Evolutionary conservation across 139 green algal species (phyloP), one percentile per base, ranked within the genome.

Genomic region (Trebouxia sp.): DNA sequence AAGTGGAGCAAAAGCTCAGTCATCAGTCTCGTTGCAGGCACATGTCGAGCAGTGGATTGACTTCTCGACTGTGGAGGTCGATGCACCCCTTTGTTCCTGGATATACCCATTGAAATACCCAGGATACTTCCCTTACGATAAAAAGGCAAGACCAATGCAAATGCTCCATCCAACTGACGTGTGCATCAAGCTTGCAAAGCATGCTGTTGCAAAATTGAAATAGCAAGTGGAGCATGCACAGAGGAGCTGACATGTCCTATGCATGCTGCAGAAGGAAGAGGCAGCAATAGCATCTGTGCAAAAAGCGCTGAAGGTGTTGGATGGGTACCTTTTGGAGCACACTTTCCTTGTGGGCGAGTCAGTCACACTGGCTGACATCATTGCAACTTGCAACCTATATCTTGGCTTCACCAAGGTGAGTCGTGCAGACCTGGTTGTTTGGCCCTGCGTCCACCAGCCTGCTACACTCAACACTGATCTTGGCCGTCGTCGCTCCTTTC

Each of bases 311-410:
- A 69, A 28, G 12, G 75, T 83, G 26, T 79, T 93, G 47, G 83
- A 93, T 42, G 43, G 32, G 1, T 74, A 90, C 75, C 81, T 93
- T 28, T 26, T 42, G 10, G 62, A 53, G n/a, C 75, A 86, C 75
- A 93, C 89, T 20, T 93, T 84, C 84, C 83, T 93, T 10, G 87
- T 92, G 1, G 88, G 85, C 42, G 51, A 93, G 37, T 32, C 26
- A 9, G 82, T 92, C 43, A 93, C 89, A 3, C 82, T 93, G 35
- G 89, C 89, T 37, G 89, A 93, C 84, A 93, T 93, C 76, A 79
- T 93, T 35, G 45, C 42, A 41, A 69, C 65, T 22, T 89, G 80
- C 85, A 87, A 84, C 41, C 62, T 93, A 22, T 82, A 82, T 35
- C 20, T 70, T n/a, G 83, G 81, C 80, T 87, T 91, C 83, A 88